Base-by-base conservation (phyloP, 345 rosid species). In the Populus tremula region DNA sequence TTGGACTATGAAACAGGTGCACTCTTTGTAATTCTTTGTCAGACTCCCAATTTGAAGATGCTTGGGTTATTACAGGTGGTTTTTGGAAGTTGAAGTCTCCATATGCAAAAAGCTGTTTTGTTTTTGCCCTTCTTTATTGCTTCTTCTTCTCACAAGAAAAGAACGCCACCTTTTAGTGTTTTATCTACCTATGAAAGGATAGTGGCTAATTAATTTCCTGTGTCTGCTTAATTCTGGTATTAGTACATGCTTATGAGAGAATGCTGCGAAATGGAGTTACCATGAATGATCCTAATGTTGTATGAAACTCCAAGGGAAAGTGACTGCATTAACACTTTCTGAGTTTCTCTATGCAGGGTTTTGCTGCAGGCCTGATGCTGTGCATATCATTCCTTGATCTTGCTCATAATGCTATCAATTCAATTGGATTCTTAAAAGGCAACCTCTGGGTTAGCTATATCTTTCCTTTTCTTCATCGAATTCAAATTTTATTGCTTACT, bases 341-440 rank as follows among this genome's bases (percentile, higher is more conserved):
- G 75, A 84, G 72, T 65, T 35, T 77, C 50, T 70, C 49, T 74
- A 25, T 86, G 75, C 90, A 95, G 99, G 99, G 98, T 65, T 96
- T 96, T 89, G 99, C 99, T 70, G 91, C 99, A 8, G 99, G 99
- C 76, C 84, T 96, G 56, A 96, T 96, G 99, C 88, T 96, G 85
- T 91, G 99, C 85, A 96, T 96, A 79, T 96, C 99, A 9, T 96
- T 96, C 87, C 83, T 96, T 39, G 99, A 96, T 88, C 88, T 93
- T 78, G 99, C 98, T 69, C 98, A 96, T 85, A 96, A 96, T 87
- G 96, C 99, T 47, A 90, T 96, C 1, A 96, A 96, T 87, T 89
- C 99, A 67, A 92, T 95, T 66, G 99, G 99, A 50, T 96, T 96
- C 87, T 87, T 96, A 49, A 96, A 88, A 80, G 99, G 89, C 50